phyloP scores from a whole-genome alignment of 306 rosid genomes.

The Abrus precatorius region DNA sequence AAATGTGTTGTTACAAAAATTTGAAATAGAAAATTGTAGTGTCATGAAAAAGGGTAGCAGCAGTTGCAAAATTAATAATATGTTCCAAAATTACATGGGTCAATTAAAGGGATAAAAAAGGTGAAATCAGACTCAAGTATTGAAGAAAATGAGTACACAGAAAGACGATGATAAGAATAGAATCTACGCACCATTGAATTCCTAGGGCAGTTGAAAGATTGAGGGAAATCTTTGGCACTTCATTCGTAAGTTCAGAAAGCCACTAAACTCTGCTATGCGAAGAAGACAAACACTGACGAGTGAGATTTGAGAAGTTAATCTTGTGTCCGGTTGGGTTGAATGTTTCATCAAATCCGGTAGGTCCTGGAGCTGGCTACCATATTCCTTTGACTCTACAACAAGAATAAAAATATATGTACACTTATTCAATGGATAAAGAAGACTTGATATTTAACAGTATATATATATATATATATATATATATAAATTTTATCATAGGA shows the following conservation, averaged over 20 bases:
- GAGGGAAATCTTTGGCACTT: conserved; percentile 17
- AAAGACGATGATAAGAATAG: background rate
- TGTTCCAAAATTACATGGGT: background rate
- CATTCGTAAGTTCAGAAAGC: conserved; percentile 47
- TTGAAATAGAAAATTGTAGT: no score
- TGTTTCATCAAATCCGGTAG: no score
- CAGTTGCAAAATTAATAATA: background rate
- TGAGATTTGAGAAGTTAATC: no score
- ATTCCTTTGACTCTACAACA: no score
- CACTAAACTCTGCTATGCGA: background rate
- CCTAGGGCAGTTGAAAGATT: conserved; percentile 13
- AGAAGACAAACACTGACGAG: background rate
- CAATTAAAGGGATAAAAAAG: background rate
- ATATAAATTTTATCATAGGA: no score
- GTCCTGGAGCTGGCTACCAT: no score
- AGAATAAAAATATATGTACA: no score
- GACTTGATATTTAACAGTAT: no score
- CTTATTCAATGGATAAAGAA: no score
- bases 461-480: no score
- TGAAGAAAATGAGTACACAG: background rate
- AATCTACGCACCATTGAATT: conserved; percentile 54
- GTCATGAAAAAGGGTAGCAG: background rate
- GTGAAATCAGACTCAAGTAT: background rate
- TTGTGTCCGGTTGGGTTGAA: no score
- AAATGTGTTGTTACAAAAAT: no score